A percentile compares a stretch with the other conserved stretches of the same genome.
These are phyloP conservation scores for Candida sakaeoensis DNA, from an alignment of 805 yeast genomes.

Conservation along the genomic window DNA sequence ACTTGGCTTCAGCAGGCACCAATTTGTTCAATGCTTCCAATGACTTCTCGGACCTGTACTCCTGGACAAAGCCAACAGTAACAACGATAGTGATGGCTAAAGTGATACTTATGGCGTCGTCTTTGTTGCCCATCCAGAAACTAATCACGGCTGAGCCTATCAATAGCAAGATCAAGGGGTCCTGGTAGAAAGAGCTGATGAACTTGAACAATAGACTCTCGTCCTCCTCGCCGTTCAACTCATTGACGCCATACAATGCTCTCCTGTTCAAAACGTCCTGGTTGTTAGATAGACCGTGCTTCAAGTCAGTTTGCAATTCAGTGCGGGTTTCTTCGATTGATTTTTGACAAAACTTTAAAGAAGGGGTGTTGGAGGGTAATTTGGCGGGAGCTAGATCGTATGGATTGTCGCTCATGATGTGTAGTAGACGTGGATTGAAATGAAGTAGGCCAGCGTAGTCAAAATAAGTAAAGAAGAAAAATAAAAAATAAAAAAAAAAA, in stretches of 20 bases:
- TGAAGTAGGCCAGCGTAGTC: too few relatives aligned
- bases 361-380: conserved; percentile 43
- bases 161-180: conserved; percentile 82
- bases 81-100: conserved; percentile 91
- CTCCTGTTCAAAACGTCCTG: conserved; percentile 75
- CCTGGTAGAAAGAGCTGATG: conserved; percentile 76
- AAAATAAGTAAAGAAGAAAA: too few relatives aligned
- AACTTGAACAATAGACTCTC: conserved; percentile 74
- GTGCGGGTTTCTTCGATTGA: conserved; percentile 62
- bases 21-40: conserved; percentile 87
- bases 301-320: conserved; percentile 59
- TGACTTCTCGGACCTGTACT: conserved; percentile 91
- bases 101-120: conserved; percentile 92
- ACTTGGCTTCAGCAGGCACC: conserved; percentile 95
- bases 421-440: neutral
- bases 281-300: conserved; percentile 58
- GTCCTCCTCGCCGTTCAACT: conserved; percentile 69
- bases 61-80: conserved; percentile 96
- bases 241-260: conserved; percentile 76
- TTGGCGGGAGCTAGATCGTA: conserved; percentile 21
- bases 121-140: conserved; percentile 91
- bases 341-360: conserved; percentile 58
- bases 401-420: conserved; percentile 39
- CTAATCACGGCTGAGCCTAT: conserved; percentile 87
- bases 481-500: too few relatives aligned